Evolutionary conservation across 139 green algal species (phyloP).

Genomic region (Choricystis sp.): DNA sequence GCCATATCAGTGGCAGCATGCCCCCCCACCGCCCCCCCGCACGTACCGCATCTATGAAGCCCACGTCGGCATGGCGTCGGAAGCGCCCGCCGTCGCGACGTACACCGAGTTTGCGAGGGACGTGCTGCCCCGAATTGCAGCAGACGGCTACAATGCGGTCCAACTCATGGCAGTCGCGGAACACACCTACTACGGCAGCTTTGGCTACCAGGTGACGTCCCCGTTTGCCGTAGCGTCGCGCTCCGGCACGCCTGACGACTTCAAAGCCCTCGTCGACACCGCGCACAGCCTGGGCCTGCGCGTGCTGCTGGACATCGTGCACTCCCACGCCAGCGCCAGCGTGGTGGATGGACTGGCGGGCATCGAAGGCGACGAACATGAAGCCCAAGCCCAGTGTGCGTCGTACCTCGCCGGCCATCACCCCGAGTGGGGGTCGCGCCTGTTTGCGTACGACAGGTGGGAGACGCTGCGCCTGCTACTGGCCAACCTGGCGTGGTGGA

Average conservation of each 20-base stretch:
- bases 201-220: constrained; percentile 91
- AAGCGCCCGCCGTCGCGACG: constrained; percentile 47
- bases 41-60: constrained; percentile 86
- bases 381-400: neutral
- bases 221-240: constrained; percentile 66
- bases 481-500: constrained; percentile 84
- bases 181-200: constrained; percentile 86
- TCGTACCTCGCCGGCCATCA: constrained; percentile 71
- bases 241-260: constrained; percentile 75
- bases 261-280: constrained; percentile 78
- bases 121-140: constrained; percentile 68
- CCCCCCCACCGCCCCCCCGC: constrained; percentile 26
- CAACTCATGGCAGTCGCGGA: constrained; percentile 88
- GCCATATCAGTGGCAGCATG: constrained; percentile 23
- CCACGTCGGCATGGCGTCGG: constrained; percentile 86
- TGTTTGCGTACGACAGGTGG: constrained; percentile 79
- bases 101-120: constrained; percentile 70
- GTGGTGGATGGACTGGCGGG: constrained; percentile 71
- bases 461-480: constrained; percentile 77
- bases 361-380: neutral
- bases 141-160: constrained; percentile 73
- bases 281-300: constrained; percentile 74
- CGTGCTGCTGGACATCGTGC: constrained; percentile 87
- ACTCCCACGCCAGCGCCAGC: constrained; percentile 79
- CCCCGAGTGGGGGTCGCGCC: constrained; percentile 70